Conservation (phyloP, 1,284 basidiomycete genomes). For the Hemileia vastatrix region DNA sequence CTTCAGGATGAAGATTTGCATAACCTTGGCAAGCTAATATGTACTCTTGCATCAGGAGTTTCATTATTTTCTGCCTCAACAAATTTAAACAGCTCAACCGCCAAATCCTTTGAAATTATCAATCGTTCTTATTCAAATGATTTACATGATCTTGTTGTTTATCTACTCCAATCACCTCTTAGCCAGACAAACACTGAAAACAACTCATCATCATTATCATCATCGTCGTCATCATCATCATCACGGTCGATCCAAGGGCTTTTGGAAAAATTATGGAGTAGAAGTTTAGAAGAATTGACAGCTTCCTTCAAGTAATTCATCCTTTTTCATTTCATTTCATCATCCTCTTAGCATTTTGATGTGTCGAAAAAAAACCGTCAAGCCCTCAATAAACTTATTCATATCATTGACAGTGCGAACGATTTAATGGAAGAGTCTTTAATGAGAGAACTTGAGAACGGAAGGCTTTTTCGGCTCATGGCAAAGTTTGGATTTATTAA, state of each 20-base stretch:
- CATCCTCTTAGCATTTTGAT: not conserved
- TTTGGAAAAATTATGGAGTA: constrained; percentile 65
- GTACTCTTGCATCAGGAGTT: constrained; percentile 62
- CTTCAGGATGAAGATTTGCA: constrained; percentile 74
- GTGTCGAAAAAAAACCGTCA: constrained; percentile 6
- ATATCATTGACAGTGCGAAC: constrained; percentile 24
- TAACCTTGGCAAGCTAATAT: constrained; percentile 74
- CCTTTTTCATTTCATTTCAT: not conserved
- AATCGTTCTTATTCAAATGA: constrained; percentile 67
- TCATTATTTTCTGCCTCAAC: constrained; percentile 30
- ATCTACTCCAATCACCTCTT: constrained; percentile 65
- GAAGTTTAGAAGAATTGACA: constrained; percentile 70
- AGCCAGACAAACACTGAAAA: too few species aligned
- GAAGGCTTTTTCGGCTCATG: constrained; percentile 77
- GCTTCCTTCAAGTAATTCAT: constrained; percentile 61
- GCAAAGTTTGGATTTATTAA: constrained; percentile 98
- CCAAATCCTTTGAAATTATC: constrained; percentile 69
- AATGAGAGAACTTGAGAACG: constrained; percentile 89
- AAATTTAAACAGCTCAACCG: constrained; percentile 48
- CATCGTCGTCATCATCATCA: constrained; percentile 17
- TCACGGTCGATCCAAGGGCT: constrained; percentile 65
- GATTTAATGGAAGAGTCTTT: constrained; percentile 79
- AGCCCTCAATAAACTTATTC: constrained; percentile 12
- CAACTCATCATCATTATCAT: constrained; percentile 1
- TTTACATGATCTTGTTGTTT: constrained; percentile 67